Conservation (phyloP, 1,139 yeast genomes). For the Nakaseomyces kungkrabaensis region DNA sequence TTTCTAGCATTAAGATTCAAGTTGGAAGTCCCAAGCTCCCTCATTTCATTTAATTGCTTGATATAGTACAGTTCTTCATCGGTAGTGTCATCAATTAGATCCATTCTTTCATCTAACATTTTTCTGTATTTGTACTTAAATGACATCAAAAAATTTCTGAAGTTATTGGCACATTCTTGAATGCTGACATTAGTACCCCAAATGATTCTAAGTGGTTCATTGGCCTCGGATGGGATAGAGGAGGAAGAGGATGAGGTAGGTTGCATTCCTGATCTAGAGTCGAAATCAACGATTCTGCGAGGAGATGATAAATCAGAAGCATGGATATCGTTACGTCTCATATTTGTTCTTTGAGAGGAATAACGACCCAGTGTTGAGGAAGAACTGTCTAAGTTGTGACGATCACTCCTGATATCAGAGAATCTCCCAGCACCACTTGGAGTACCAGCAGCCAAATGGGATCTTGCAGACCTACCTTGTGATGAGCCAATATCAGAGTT, state of each 20-base stretch:
- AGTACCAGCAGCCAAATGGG: constrained; percentile 9
- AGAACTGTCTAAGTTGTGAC: constrained; percentile 13
- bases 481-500: constrained; percentile 14
- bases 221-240: constrained; percentile 31
- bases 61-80: constrained; percentile 73
- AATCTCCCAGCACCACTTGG: constrained; percentile 20
- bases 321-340: constrained; percentile 48
- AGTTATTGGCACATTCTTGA: constrained; percentile 69
- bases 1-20: constrained; percentile 78
- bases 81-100: constrained; percentile 37
- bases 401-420: constrained; percentile 30
- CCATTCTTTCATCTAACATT: constrained; percentile 40
- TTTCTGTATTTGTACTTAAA: constrained; percentile 74
- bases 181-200: constrained; percentile 99
- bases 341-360: constrained; percentile 26
- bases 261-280: constrained; percentile 19
- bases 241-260: constrained; percentile 17
- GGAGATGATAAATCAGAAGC: constrained; percentile 47
- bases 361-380: constrained; percentile 27
- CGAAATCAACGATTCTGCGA: constrained; percentile 33
- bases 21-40: constrained; percentile 69
- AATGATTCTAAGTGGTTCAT: constrained; percentile 77
- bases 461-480: constrained; percentile 14
- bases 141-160: constrained; percentile 73
- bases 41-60: constrained; percentile 62